These are phyloP conservation scores for Drechslera avenae DNA, from an alignment of 2,329 filamentous ascomycete species.

Conservation along the genomic window DNA sequence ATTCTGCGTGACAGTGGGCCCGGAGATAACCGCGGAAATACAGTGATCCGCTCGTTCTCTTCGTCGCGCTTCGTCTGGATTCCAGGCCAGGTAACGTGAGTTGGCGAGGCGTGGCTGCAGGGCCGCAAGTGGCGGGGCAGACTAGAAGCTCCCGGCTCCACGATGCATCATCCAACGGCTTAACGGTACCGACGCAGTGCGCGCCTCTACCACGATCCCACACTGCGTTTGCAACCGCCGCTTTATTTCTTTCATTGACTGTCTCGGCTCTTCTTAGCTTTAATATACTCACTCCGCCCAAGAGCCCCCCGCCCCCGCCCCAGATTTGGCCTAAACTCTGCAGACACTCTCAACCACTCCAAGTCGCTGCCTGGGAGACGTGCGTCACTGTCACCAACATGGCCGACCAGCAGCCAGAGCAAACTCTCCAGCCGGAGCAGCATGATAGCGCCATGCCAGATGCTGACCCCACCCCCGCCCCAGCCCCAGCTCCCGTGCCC, in stretches of 20 bases:
- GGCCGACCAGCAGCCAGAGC: conserved; percentile 23
- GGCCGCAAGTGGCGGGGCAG: conserved; percentile 13
- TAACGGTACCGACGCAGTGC: conserved; percentile 12
- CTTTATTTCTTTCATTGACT: background rate
- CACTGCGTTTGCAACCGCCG: background rate
- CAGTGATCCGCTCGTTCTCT: background rate
- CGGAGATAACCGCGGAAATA: conserved; percentile 9
- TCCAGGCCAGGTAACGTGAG: conserved; percentile 13
- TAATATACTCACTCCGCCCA: background rate
- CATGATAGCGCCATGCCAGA: conserved; percentile 41
- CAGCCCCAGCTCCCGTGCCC: conserved; percentile 36
- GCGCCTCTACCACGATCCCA: conserved; percentile 6
- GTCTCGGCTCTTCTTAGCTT: background rate
- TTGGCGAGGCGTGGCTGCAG: conserved; percentile 18
- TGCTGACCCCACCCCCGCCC: conserved; percentile 42
- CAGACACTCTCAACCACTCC: background rate
- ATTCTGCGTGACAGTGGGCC: background rate
- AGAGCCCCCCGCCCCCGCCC: no score
- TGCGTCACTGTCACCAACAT: conserved; percentile 21
- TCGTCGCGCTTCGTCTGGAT: conserved; percentile 8
- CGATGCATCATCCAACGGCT: background rate
- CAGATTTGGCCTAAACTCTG: background rate
- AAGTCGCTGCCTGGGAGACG: conserved; percentile 2
- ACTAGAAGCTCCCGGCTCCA: conserved; percentile 12
- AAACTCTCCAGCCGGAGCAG: conserved; percentile 3